These are phyloP conservation scores for Dictyostelium discoideum DNA, from an alignment of 78 protist species.

Conservation along the genomic window DNA sequence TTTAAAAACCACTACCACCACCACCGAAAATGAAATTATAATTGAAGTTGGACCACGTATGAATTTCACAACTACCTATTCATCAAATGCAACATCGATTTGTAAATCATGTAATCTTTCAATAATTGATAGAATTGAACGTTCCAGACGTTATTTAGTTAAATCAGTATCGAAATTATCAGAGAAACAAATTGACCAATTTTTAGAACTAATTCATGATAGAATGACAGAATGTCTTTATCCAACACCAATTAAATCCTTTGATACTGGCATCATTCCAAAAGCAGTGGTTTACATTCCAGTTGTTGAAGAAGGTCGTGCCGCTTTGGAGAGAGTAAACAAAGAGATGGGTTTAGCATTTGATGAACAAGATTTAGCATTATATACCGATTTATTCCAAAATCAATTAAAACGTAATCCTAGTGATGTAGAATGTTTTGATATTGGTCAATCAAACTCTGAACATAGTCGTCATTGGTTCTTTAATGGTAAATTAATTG, in stretches of 20 bases:
- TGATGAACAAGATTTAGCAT: constrained; percentile 90
- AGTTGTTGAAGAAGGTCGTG: constrained; percentile 79
- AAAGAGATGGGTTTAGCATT: constrained; percentile 90
- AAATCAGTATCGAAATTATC: background rate
- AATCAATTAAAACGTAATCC: constrained; percentile 89
- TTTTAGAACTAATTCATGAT: constrained; percentile 87
- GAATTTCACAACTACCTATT: constrained; percentile 90
- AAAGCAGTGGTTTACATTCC: constrained; percentile 52
- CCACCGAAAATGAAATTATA: background rate
- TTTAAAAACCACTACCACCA: background rate
- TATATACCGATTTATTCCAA: constrained; percentile 81
- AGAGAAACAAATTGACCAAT: background rate
- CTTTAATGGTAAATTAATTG: constrained; percentile 84
- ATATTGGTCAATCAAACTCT: constrained; percentile 87
- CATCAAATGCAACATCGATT: constrained; percentile 90
- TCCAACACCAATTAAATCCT: constrained; percentile 60
- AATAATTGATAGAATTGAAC: constrained; percentile 82
- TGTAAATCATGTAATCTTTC: constrained; percentile 80
- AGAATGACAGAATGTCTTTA: constrained; percentile 93
- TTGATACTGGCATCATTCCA: constrained; percentile 71
- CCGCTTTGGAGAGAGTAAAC: constrained; percentile 81
- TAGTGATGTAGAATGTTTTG: constrained; percentile 93
- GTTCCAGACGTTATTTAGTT: constrained; percentile 82
- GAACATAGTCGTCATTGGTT: constrained; percentile 92
- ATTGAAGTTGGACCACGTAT: constrained; percentile 92